Evolutionary conservation across 345 rosid species (phyloP), one percentile per base, ranked within the genome.

Genomic region (Geranium brycei): DNA sequence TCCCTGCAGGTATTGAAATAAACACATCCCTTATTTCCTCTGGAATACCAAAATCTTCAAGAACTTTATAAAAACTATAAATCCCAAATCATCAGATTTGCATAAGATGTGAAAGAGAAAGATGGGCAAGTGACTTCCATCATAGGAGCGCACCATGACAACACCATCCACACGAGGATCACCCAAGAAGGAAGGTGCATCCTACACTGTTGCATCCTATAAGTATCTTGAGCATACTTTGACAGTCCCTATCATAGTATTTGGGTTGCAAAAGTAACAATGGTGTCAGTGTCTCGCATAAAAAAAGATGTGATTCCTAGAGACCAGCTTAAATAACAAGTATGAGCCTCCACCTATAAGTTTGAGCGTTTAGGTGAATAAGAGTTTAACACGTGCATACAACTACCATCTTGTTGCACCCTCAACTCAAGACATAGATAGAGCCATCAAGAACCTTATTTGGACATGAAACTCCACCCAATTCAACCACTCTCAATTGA

Each of bases 111-210:
- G 19, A 14, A 0, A 7, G 13, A 17, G 17, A 28, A 12, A 4
- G 53, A 65, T 17, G 18, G 32, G 62, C 17, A 35, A 2, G 55
- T 16, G 56, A 56, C 15, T 57, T 38, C 6, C 11, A 38, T 15
- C 57, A 17, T 32, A 13, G 12, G 23, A 16, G 57, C 75, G 62
- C 19, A 88, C 96, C 95, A 81, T 88, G 67, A 85, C 88, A 65
- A 77, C 79, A 38, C 96, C 99, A 77, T 90, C 87, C 5, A 90
- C 80, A 53, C 70, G 71, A 58, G 97, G 96, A 61, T 96, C 96
- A 61, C 83, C 97, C 55, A 93, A 96, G n/a, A 65, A 88, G 79
- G 72, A 93, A 90, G 63, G 70, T 78, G 84, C 97, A 87, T 69
- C 96, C 96, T 19, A 82, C 82, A 67, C 65, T 73, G 73, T 86